Evolutionary conservation across 345 rosid species (phyloP), one percentile per base, ranked within the genome.

Genomic region (Theobroma cacao): DNA sequence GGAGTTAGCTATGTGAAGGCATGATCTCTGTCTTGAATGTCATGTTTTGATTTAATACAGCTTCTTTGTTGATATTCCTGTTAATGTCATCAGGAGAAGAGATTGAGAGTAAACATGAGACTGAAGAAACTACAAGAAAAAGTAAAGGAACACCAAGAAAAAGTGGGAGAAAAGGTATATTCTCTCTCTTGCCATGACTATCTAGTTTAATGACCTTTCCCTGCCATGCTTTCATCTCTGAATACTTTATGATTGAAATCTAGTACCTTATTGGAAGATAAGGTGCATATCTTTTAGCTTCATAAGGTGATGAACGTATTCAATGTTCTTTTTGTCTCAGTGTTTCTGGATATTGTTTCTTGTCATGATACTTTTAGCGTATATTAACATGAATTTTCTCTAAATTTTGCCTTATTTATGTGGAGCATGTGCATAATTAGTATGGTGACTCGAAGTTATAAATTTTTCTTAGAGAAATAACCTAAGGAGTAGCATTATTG

Each of bases 1-100:
- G 95, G 95, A 76, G 98, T 95, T 76, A 94, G 98, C 90, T 95
- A 82, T 73, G 98, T 95, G 38, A 95, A 89, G 95, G 98, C 78
- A 83, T 78, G 91, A 1, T 52, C 53, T 66, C 33, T 50, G 28
- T 53, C 72, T 56, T 14, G 28, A 18, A 67, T 50, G 40, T 33
- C 64, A 69, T 73, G 53, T 47, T 34, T 36, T 10, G 18, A 12
- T 60, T 26, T 4, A 22, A 59, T 41, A 30, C 20, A 43, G 59
- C 28, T 20, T 62, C 43, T 33, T 61, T 75, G 36, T 14, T 65
- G 64, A 64, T 36, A 38, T 18, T 58, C 47, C 75, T 75, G 41
- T 84, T 26, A 43, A 61, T 77, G 52, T 83, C 45, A 78, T 81
- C 84, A 95, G 98, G 98, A 93, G 76, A 95, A 95, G 86, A 91